A percentile compares a stretch with the other conserved stretches of the same genome.
These are phyloP conservation scores for Suhomyces wounanorum DNA, from an alignment of 1,139 yeast genomes.

Conservation along the genomic window DNA sequence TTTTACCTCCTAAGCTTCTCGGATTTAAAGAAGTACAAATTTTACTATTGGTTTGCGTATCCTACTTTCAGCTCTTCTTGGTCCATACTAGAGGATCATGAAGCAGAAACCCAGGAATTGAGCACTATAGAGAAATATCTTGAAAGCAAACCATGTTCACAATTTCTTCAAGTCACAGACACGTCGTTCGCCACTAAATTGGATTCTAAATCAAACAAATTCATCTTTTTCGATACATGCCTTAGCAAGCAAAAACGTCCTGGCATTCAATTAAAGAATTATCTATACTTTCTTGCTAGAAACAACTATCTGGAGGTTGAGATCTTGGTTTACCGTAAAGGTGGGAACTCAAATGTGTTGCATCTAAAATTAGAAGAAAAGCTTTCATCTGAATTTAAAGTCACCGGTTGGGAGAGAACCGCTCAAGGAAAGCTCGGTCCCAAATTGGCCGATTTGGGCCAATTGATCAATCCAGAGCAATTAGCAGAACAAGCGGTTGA, in stretches of 20 bases:
- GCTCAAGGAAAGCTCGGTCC: constrained; percentile 73
- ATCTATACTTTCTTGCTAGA: constrained; percentile 54
- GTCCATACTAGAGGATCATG: constrained; percentile 22
- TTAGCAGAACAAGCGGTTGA: constrained; percentile 92
- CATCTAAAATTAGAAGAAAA: constrained; percentile 22
- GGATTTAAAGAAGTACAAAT: constrained; percentile 85
- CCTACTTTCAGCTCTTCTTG: constrained; percentile 61
- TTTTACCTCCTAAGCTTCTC: constrained; percentile 73
- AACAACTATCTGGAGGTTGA: constrained; percentile 40
- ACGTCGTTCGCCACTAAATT: neutral
- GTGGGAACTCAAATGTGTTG: constrained; percentile 29
- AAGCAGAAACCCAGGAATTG: neutral
- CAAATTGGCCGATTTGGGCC: constrained; percentile 77
- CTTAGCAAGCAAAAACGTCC: constrained; percentile 45
- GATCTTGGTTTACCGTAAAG: constrained; percentile 35
- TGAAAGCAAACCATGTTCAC: constrained; percentile 3
- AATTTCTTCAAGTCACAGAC: constrained; percentile 18
- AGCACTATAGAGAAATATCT: neutral
- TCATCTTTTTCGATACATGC: constrained; percentile 67
- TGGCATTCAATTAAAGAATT: constrained; percentile 67
- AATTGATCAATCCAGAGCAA: constrained; percentile 75
- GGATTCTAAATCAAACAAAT: constrained; percentile 16
- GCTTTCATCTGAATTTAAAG: constrained; percentile 29
- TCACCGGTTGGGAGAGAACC: constrained; percentile 91
- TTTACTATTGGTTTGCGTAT: constrained; percentile 86